Conservation (phyloP, 257 asterid species). For the Solanum etuberosum region DNA sequence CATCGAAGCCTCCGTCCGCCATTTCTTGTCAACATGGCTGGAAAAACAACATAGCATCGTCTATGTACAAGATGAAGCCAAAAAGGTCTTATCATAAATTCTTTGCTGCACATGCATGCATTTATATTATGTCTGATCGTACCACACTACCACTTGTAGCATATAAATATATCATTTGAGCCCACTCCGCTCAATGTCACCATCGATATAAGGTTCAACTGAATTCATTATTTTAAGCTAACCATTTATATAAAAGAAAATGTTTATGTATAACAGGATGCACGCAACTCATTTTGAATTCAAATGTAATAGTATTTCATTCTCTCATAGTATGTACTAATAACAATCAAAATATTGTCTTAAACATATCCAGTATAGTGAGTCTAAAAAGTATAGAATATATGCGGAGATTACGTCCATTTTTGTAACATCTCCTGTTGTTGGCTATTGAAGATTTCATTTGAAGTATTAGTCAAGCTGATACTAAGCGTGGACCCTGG, state of each 20-base stretch:
- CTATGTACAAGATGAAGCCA: slow-evolving; percentile 62
- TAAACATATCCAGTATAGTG: fast-evolving
- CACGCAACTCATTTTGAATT: no score
- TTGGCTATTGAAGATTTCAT: slow-evolving; percentile 54
- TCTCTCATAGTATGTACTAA: not conserved
- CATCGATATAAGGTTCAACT: not conserved
- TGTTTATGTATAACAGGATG: not conserved
- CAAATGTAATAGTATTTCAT: not conserved
- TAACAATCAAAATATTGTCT: not conserved
- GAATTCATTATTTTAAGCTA: not conserved
- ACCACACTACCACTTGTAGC: not conserved
- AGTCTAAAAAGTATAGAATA: no score
- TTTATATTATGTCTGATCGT: not conserved
- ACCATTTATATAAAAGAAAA: not conserved
- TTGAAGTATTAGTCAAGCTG: slow-evolving; percentile 68
- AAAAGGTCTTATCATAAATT: slow-evolving; percentile 32
- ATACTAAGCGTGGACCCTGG: slow-evolving; percentile 73
- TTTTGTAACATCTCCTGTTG: not conserved
- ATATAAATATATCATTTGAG: not conserved
- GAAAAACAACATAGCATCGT: slow-evolving; percentile 1
- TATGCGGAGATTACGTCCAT: not conserved
- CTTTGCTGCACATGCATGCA: not conserved
- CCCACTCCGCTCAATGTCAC: not conserved
- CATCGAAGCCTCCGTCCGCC: slow-evolving; percentile 35
- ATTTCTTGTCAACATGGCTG: slow-evolving; percentile 50